A percentile compares a stretch with the other conserved stretches of the same genome.
phyloP scores from a whole-genome alignment of 805 yeast species.

The Pichia pseudocactophila region DNA sequence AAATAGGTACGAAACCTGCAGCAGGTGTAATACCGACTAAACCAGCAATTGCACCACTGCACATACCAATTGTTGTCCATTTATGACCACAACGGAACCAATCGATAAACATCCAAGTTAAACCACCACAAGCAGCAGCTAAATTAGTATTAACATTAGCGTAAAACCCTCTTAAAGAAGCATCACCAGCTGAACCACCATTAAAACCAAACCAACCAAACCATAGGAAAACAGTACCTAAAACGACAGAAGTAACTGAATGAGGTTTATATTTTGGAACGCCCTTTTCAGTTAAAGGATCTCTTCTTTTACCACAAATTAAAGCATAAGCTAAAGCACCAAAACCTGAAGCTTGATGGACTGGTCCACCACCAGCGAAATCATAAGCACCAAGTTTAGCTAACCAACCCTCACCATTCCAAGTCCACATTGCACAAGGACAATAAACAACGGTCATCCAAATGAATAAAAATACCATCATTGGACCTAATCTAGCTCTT shows the following conservation, averaged over 20 bases:
- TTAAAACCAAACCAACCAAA: conserved; percentile 99
- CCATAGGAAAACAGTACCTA: conserved; percentile 94
- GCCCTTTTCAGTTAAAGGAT: conserved; percentile 56
- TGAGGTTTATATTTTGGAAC: conserved; percentile 92
- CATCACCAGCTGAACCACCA: conserved; percentile 96
- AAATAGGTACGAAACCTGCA: conserved; percentile 92
- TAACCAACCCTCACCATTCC: conserved; percentile 94
- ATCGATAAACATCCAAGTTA: conserved; percentile 91
- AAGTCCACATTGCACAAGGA: conserved; percentile 95
- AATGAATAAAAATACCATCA: conserved; percentile 87
- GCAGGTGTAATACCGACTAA: conserved; percentile 95
- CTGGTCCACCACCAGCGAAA: conserved; percentile 99
- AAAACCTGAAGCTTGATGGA: conserved; percentile 88
- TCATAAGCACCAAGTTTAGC: conserved; percentile 75
- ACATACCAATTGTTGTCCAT: conserved; percentile 90
- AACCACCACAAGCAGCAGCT: conserved; percentile 90
- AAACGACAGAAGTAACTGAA: conserved; percentile 78
- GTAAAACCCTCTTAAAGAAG: conserved; percentile 88
- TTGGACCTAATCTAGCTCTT: conserved; percentile 91
- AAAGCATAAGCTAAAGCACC: conserved; percentile 94
- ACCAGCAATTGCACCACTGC: conserved; percentile 91
- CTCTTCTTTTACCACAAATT: conserved; percentile 85
- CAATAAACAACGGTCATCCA: conserved; percentile 96
- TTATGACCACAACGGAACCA: conserved; percentile 76
- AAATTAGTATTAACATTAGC: conserved; percentile 88